Conservation (phyloP, 2,329 filamentous ascomycete species). For the Pestalotiopsis sp. region DNA sequence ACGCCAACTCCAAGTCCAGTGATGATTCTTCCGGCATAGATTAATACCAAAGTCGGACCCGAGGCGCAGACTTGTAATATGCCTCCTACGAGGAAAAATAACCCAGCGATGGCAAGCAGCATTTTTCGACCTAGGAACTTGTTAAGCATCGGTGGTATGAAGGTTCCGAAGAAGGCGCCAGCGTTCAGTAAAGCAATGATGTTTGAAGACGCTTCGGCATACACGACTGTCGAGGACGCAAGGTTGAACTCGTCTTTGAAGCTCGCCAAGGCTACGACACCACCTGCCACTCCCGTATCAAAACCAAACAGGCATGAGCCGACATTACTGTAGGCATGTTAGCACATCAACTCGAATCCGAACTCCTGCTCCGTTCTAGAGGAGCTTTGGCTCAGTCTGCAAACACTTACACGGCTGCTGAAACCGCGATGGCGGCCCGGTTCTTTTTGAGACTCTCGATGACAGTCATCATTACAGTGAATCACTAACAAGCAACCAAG, state of each 20-base stretch:
- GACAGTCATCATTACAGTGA: not conserved
- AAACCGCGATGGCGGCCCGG: slow-evolving; percentile 3
- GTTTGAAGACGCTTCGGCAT: not conserved
- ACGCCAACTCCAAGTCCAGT: slow-evolving; percentile 33
- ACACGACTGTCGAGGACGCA: not conserved
- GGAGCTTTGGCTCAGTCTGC: not conserved
- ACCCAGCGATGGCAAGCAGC: not conserved
- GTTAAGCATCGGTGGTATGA: not conserved
- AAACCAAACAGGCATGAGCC: slow-evolving; percentile 1
- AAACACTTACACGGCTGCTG: slow-evolving; percentile 5
- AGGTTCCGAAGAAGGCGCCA: slow-evolving; percentile 6
- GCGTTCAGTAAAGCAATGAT: slow-evolving; percentile 4
- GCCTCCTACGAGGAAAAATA: not conserved
- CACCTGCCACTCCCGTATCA: slow-evolving; percentile 1
- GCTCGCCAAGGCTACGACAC: not conserved
- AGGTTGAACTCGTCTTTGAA: slow-evolving; percentile 4
- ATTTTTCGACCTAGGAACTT: not conserved
- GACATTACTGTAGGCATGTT: not conserved
- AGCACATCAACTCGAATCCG: not conserved
- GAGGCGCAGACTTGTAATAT: not conserved
- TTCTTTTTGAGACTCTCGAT: slow-evolving; percentile 1
- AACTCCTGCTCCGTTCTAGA: not conserved
- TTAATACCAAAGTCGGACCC: not conserved
- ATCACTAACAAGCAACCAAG: not conserved
- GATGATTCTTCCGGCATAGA: slow-evolving; percentile 1